phyloP scores from a whole-genome alignment of 306 rosid genomes.

The Nissolia schottii region DNA sequence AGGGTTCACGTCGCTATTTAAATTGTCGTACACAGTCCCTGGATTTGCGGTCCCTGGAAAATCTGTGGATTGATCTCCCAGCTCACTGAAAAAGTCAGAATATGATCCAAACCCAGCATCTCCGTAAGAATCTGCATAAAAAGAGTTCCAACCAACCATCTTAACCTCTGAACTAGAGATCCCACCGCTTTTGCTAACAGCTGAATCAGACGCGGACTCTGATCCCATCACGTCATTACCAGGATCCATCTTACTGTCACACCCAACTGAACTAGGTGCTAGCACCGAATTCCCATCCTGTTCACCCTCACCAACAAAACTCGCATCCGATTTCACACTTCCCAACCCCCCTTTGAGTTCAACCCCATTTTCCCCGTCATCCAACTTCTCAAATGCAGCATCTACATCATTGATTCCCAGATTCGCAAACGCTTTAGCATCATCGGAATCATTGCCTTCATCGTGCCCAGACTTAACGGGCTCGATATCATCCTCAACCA shows the following conservation, averaged over 20 bases:
- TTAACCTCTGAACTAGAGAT: constrained; percentile 43
- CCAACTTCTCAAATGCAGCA: constrained; percentile 36
- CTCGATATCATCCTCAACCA: constrained; percentile 66
- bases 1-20: constrained; percentile 27
- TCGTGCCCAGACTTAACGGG: constrained; percentile 27
- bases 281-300: constrained; percentile 30
- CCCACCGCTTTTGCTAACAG: constrained; percentile 19
- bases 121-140: constrained; percentile 55
- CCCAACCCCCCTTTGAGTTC: constrained; percentile 21
- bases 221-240: constrained; percentile 35
- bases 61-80: constrained; percentile 40
- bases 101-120: constrained; percentile 54
- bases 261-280: constrained; percentile 30
- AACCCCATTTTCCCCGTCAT: constrained; percentile 10
- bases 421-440: constrained; percentile 46
- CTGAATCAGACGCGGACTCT: constrained; percentile 10
- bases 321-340: constrained; percentile 18
- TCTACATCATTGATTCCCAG: constrained; percentile 37
- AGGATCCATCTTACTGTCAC: background rate
- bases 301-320: constrained; percentile 12
- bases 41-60: constrained; percentile 19
- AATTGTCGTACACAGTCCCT: constrained; percentile 7
- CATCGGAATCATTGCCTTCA: constrained; percentile 56
- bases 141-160: constrained; percentile 80
- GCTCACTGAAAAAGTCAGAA: constrained; percentile 63